Conservation (phyloP, 2,329 filamentous ascomycete genomes). For the Aspergillus brasiliensis region DNA sequence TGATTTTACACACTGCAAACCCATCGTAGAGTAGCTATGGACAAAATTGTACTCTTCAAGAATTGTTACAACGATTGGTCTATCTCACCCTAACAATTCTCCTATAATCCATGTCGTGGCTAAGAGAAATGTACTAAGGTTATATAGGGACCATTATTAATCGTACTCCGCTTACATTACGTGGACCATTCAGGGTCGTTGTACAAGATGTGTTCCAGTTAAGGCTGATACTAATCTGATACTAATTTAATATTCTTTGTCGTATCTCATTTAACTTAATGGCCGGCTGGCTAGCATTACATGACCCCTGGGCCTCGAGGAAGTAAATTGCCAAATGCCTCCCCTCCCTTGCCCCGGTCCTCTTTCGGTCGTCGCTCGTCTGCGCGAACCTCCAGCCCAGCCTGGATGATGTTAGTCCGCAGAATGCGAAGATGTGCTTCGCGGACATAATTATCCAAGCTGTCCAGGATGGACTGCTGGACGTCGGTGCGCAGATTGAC, state of each 20-base stretch:
- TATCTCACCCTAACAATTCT: too few relatives aligned
- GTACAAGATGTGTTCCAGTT: too few relatives aligned
- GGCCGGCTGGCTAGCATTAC: neutral
- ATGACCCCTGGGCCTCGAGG: constrained; percentile 16
- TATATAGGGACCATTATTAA: too few relatives aligned
- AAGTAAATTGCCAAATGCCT: constrained; percentile 10
- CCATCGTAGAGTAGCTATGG: too few relatives aligned
- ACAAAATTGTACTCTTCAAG: too few relatives aligned
- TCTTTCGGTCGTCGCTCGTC: constrained; percentile 13
- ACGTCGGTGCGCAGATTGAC: constrained; percentile 68
- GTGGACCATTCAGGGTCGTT: too few relatives aligned
- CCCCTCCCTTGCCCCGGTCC: constrained; percentile 13
- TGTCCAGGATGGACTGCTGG: constrained; percentile 68
- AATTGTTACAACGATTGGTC: too few relatives aligned
- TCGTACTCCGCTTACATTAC: too few relatives aligned
- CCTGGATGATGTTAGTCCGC: constrained; percentile 72
- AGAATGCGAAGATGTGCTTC: constrained; percentile 76
- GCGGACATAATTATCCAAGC: constrained; percentile 70
- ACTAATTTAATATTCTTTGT: neutral
- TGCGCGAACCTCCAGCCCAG: constrained; percentile 70
- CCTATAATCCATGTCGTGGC: too few relatives aligned
- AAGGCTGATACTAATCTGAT: too few relatives aligned
- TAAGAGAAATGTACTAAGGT: too few relatives aligned
- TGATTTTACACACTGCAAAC: too few relatives aligned
- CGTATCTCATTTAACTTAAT: neutral